Evolutionary conservation across 371 early-diverging fungal genomes (phyloP), one percentile per base, ranked within the genome.

Genomic region (Actinomucor elegans): DNA sequence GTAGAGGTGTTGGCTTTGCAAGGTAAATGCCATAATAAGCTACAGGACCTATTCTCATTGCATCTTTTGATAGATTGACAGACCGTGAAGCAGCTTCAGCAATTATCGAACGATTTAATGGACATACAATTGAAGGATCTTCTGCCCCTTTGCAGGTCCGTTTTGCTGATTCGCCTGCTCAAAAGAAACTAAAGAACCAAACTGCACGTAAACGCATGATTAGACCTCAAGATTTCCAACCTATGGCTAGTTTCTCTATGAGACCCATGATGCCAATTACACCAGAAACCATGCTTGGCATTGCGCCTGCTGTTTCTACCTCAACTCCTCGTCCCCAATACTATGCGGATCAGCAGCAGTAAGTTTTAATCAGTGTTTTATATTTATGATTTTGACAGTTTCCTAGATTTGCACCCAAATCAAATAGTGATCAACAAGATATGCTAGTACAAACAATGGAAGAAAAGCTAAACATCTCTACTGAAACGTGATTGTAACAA

Each of bases 1-100:
- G 84, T 62, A 79, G 88, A 32, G 90, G 94, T 40, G 92, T 91
- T 5, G 94, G 92, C 2, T 93, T 93, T 73, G 91, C 88, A 3
- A 64, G 83, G 85, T 86, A 76, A 41, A 31, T 50, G n/a, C 20
- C 10, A 36, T 49, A 12, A 46, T 7, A 11, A 7, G 31, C 11
- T 31, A 11, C 11, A 7, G 31, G 5, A 31, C 31, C 5, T 11
- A 11, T 31, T 31, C 31, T 31, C 5, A 31, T 11, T 11, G 5
- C 31, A 7, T 11, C 31, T 11, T 5, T 31, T 31, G 31, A 20
- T 57, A 83, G 93, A 48, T 76, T 93, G 84, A 66, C 77, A 14
- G 86, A 84, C 55, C 86, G 90, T 23, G 81, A 77, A 7, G 75
- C 85, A 0, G 91, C 92, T 3, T 47, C 75, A 10, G 67, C 64